These are phyloP conservation scores for Termitomyces sp. DNA, from an alignment of 768 basidiomycete genomes.

Conservation along the genomic window DNA sequence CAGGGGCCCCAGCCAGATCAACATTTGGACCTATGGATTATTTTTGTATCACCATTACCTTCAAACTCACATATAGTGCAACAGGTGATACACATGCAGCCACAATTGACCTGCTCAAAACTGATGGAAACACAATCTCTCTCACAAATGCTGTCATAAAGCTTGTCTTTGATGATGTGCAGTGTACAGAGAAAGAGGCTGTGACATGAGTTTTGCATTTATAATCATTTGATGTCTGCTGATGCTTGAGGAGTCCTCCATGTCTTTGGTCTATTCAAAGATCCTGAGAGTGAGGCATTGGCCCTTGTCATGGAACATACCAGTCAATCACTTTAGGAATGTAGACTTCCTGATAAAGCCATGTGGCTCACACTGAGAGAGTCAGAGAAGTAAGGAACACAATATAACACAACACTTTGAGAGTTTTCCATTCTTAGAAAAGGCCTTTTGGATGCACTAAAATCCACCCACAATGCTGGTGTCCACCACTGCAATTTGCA, in stretches of 20 bases:
- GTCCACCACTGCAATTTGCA: not conserved
- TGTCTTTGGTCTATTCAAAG: not conserved
- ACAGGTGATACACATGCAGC: not conserved
- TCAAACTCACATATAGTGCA: not conserved
- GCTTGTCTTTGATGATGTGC: not conserved
- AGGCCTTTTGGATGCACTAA: not conserved
- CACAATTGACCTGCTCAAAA: not conserved
- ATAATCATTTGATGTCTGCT: not conserved
- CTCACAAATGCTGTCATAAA: not conserved
- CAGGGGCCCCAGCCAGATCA: not conserved
- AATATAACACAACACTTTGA: not conserved
- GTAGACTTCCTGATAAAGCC: not conserved
- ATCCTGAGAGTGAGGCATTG: not conserved
- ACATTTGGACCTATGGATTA: not conserved
- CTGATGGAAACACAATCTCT: not conserved
- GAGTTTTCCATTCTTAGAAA: no score
- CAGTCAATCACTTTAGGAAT: not conserved
- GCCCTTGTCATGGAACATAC: not conserved
- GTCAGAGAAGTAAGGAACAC: not conserved
- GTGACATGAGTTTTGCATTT: not conserved
- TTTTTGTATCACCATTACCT: not conserved
- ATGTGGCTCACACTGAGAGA: not conserved
- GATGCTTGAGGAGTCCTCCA: not conserved
- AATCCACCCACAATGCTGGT: not conserved
- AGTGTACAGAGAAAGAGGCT: not conserved